Evolutionary conservation across 352 stramenopile species (phyloP), one percentile per base, ranked within the genome.

Genomic region (Thraustotheca clavata): DNA sequence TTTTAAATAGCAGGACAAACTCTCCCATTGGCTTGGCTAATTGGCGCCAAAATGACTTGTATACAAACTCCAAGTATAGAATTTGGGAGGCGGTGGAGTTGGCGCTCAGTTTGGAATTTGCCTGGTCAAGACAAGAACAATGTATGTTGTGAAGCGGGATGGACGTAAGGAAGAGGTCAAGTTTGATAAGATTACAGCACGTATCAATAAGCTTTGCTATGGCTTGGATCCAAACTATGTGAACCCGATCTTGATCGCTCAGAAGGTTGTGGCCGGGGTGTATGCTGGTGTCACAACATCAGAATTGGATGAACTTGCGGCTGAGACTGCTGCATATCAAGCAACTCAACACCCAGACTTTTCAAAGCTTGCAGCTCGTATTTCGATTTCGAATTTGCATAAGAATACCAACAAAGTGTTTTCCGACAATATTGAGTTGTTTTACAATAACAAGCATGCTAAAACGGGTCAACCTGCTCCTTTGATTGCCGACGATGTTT

Each of bases 221-320:
- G 96, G 96, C 5, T 84, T 99, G 22, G 96, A 99, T 74, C 74
- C 78, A n/a, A 75, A 97, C 69, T 98, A 97, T 75, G 93, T 99
- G 12, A 95, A 98, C 75, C 87, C 96, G 38, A 82, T 98, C 63
- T 79, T 97, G 71, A 98, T 99, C 73, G 95, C 96, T 39, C 95
- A 99, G 80, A 99, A 99, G 79, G 97, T 99, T 18, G 97, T 99
- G 60, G 90, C 96, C n/a, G 96, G 96, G 60, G 92, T 99, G 18
- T 99, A 99, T 76, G 90, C 95, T 1, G 97, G 96, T 47, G 96
- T 99, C 0, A 99, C 95, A 4, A 99, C 97, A n/a, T 87, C 76
- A 4, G 96, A 99, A 74, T 83, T 99, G 11, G 97, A 99, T 73
- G 96, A 99, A 75, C 83, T 99, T 18, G 96, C 96, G 12, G 97